Evolutionary conservation across 2,329 filamentous ascomycete genomes (phyloP).

Genomic region (Pyricularia grisea): DNA sequence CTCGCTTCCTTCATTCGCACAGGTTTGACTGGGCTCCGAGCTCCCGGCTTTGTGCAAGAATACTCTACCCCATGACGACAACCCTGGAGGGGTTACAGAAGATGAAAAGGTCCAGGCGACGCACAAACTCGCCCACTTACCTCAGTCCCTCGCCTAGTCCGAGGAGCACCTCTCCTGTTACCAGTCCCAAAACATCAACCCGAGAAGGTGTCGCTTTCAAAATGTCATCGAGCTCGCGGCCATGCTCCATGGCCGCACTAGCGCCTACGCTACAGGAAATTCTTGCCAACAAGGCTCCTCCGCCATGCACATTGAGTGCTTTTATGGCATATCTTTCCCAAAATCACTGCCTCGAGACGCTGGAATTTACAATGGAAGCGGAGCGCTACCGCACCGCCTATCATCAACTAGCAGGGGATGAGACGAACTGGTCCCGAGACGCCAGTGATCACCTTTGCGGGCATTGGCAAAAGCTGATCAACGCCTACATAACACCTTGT

Average conservation of each 20-base stretch:
- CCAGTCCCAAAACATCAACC: constrained; percentile 27
- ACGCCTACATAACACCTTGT: constrained; percentile 82
- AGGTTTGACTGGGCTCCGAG: neutral
- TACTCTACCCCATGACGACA: neutral
- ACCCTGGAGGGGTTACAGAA: constrained; percentile 3
- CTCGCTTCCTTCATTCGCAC: neutral
- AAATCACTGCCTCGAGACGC: constrained; percentile 91
- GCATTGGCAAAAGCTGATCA: constrained; percentile 80
- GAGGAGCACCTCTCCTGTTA: constrained; percentile 31
- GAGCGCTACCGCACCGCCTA: constrained; percentile 66
- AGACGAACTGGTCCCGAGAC: constrained; percentile 29
- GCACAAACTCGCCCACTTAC: constrained; percentile 32
- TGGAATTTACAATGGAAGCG: constrained; percentile 94
- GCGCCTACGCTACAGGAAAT: constrained; percentile 76
- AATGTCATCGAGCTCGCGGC: constrained; percentile 36
- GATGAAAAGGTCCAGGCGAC: constrained; percentile 27
- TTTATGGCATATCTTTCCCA: constrained; percentile 97
- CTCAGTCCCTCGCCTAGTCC: constrained; percentile 26
- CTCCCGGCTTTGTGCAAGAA: neutral
- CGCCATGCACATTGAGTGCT: constrained; percentile 82
- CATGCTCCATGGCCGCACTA: constrained; percentile 36
- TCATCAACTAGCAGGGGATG: constrained; percentile 30
- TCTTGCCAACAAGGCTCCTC: constrained; percentile 72
- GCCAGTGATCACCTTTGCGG: constrained; percentile 60
- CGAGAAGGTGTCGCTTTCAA: constrained; percentile 30